These are phyloP conservation scores for Diaporthe longicolla DNA, from an alignment of 2,329 filamentous ascomycete species.

Conservation along the genomic window DNA sequence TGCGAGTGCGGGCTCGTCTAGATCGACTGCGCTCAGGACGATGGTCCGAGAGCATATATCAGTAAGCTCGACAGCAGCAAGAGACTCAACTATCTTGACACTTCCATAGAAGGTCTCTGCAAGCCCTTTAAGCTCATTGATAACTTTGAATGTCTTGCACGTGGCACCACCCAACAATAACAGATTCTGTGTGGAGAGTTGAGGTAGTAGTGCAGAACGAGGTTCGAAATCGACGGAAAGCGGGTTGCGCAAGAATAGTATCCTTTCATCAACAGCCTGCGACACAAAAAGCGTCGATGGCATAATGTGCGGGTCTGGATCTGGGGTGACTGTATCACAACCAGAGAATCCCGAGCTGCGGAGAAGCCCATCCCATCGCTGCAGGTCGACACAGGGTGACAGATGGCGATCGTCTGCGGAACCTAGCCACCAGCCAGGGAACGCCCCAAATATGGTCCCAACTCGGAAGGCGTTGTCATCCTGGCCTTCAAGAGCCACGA, in stretches of 20 bases:
- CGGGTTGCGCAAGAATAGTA: slow-evolving; percentile 14
- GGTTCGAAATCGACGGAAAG: neutral
- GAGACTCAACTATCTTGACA: neutral
- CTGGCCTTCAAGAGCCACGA: slow-evolving; percentile 45
- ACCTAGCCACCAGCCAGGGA: slow-evolving; percentile 31
- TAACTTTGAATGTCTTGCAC: neutral
- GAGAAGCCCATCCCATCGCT: slow-evolving; percentile 2
- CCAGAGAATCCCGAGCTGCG: slow-evolving; percentile 20
- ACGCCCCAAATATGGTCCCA: slow-evolving; percentile 1
- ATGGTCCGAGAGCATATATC: neutral
- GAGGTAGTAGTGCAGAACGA: neutral
- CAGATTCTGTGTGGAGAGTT: neutral
- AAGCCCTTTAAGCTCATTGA: neutral
- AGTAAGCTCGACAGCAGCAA: neutral
- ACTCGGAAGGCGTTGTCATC: neutral
- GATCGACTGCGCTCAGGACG: neutral
- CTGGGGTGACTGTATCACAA: neutral
- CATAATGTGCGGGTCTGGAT: neutral
- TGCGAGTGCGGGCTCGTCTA: neutral
- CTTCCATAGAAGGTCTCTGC: neutral
- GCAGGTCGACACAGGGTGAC: neutral
- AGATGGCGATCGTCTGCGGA: neutral
- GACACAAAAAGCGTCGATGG: neutral
- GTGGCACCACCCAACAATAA: neutral
- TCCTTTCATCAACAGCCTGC: slow-evolving; percentile 12